A percentile compares a stretch with the other conserved stretches of the same genome.
phyloP scores from a whole-genome alignment of 495 filamentous ascomycete species.

The Aspergillus baeticus region DNA sequence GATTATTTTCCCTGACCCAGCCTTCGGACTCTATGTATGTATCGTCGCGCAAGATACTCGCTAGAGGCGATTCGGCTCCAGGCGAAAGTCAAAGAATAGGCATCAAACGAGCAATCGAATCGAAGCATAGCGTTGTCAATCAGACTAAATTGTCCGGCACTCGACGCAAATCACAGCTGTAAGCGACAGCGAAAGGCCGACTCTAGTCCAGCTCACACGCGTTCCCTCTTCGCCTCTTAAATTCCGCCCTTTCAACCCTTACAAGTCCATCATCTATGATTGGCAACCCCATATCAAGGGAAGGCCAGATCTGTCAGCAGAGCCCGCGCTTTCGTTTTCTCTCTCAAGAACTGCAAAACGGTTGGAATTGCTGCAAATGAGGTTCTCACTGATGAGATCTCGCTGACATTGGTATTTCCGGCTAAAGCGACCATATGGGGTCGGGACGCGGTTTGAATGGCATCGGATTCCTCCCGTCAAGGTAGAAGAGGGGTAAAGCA shows the following conservation, averaged over 20 bases:
- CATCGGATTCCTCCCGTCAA: background rate
- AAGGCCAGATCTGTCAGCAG: no score
- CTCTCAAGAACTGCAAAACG: no score
- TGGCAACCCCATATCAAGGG: no score
- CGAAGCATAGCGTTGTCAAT: background rate
- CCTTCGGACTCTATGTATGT: background rate
- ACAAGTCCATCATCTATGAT: no score
- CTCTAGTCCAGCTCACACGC: background rate
- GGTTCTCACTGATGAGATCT: no score
- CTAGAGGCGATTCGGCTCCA: background rate
- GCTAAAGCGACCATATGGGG: no score
- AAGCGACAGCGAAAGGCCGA: background rate
- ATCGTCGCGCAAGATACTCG: background rate
- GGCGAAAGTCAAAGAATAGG: background rate
- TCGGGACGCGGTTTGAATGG: no score
- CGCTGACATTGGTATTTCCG: no score
- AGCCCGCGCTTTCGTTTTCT: no score
- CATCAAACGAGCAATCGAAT: background rate
- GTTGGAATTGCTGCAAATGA: no score
- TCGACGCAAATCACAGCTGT: background rate
- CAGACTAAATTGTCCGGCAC: background rate
- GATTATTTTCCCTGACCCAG: background rate
- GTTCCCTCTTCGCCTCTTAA: background rate
- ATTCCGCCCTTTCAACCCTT: no score
- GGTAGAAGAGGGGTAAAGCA: background rate